phyloP scores from a whole-genome alignment of 2,329 filamentous ascomycete genomes.

The Fusarium abutilonis region DNA sequence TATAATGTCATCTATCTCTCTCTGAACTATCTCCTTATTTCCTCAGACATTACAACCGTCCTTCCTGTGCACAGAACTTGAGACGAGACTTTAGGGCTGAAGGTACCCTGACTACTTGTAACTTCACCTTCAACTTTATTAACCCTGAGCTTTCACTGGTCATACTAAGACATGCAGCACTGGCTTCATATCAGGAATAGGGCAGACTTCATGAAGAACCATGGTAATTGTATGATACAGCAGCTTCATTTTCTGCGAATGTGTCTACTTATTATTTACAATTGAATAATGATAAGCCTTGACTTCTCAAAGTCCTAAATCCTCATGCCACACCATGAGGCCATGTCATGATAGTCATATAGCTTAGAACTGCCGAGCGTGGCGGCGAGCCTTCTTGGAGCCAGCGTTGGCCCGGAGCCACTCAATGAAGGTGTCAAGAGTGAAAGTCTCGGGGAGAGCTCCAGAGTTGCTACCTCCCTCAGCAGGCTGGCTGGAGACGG shows the following conservation, averaged over 20 bases:
- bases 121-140: no score
- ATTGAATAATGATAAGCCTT: neutral
- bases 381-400: slow-evolving; percentile 32
- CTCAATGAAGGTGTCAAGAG: slow-evolving; percentile 39
- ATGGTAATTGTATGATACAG: slow-evolving; percentile 1
- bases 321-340: rapidly evolving
- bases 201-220: no score
- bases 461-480: slow-evolving; percentile 5
- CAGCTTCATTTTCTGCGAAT: neutral
- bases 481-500: slow-evolving; percentile 5
- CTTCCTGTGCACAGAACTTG: no score
- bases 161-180: no score
- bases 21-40: no score
- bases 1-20: no score
- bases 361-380: slow-evolving; percentile 38
- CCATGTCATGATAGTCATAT: rapidly evolving
- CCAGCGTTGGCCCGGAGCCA: slow-evolving; percentile 29
- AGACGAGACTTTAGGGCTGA: no score
- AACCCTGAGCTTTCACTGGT: no score
- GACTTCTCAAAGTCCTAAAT: neutral
- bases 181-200: no score
- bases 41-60: no score
- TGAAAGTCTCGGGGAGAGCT: slow-evolving; percentile 40
- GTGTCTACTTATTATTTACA: slow-evolving; percentile 15
- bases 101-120: no score